phyloP scores from a whole-genome alignment of 139 green algal species.

The Haematococcus lacustris region DNA sequence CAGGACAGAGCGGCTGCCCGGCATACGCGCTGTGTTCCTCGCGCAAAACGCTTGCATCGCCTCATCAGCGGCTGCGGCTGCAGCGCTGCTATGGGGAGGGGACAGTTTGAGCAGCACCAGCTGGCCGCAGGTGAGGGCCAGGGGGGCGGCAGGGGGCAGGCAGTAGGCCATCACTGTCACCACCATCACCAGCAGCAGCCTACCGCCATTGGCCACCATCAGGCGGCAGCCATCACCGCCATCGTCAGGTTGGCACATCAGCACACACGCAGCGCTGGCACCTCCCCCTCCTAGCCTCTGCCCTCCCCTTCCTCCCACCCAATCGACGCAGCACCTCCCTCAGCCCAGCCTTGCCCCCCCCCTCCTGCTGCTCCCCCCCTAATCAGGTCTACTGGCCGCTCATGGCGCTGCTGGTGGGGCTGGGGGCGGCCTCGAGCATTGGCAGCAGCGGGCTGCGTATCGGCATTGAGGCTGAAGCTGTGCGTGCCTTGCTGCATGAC shows the following conservation, averaged over 20 bases:
- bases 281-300: background rate
- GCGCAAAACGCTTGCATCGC: slow-evolving; percentile 57
- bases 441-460: slow-evolving; percentile 49
- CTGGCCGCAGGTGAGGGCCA: too few species aligned
- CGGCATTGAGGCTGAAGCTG: slow-evolving; percentile 57
- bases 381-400: slow-evolving; percentile 33
- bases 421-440: slow-evolving; percentile 43
- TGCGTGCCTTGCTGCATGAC: slow-evolving; percentile 33
- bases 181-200: too few species aligned
- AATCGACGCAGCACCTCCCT: background rate
- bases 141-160: too few species aligned
- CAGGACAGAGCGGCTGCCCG: slow-evolving; percentile 32
- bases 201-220: too few species aligned
- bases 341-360: background rate
- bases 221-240: background rate
- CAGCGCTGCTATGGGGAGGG: too few species aligned
- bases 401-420: slow-evolving; percentile 19
- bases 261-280: background rate
- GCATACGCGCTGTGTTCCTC: slow-evolving; percentile 27
- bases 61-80: slow-evolving; percentile 30
- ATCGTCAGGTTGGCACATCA: background rate
- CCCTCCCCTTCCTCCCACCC: background rate
- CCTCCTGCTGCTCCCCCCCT: background rate
- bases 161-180: too few species aligned
- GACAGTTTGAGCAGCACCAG: too few species aligned